Evolutionary conservation across 2,329 filamentous ascomycete genomes (phyloP), one percentile per base, ranked within the genome.

Genomic region (Cordyceps javanica): DNA sequence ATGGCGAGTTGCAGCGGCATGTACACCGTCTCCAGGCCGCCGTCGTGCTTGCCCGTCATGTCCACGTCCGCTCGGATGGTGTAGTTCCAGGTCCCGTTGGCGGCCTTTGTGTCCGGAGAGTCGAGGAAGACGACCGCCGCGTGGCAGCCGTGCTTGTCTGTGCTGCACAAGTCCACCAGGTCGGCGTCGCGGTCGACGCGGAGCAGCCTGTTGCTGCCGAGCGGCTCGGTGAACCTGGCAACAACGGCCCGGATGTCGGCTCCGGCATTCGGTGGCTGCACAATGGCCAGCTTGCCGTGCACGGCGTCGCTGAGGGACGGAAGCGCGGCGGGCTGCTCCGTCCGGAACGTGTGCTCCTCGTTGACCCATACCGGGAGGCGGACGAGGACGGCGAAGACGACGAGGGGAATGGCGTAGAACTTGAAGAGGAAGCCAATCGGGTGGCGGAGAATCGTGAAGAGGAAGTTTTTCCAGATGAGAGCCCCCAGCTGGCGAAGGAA

Each of bases 41-140:
- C 77, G 48, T 60, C 87, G 77, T 36, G 73, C 73, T 8, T 63
- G 67, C 45, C 80, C 36, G 59, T 46, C 23, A 60, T 58, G 3
- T 60, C 59, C 1, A 60, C 63, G 50, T 70, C 67, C 16, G 62
- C 61, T 1, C 63, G 61, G 36, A 71, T 61, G 1, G 62, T 64
- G 53, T 70, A 70, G 23, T 65, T 63, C 67, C 67, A 71, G 13
- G 63, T 66, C 34, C 38, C 38, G 62, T 10, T n/a, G n/a, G n/a
- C 60, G 60, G 26, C 46, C 25, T 42, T 58, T 5, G 65, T 69
- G 42, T 63, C 55, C 5, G 67, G 69, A 5, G 67, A 69, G 61
- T 72, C 68, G 45, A 55, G 52, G 56, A 72, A 68, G 26, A 53
- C 63, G 8, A 71, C 59, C 25, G 64, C 57, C 44, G 65, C 68